Base-by-base conservation (phyloP, 2,329 filamentous ascomycete species). In the Colletotrichum paranaense region DNA sequence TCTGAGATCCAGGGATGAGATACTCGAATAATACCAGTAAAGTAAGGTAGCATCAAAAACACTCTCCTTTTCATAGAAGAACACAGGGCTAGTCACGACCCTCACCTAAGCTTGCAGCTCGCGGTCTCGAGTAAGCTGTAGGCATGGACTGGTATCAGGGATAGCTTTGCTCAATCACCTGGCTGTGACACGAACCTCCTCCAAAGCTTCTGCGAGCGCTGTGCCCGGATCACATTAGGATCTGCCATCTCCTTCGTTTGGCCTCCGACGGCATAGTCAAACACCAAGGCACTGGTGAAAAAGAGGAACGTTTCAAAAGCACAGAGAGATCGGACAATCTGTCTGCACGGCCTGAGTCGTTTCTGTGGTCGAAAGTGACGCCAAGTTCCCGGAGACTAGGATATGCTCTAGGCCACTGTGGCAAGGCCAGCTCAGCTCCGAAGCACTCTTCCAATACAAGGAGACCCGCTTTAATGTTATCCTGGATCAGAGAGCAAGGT, bases 271-370 rank as follows among this genome's bases (percentile, higher is more conserved):
- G 62, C 62, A 64, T 38, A 32, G 35, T 55, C 8, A 55, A 55
- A 63, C 46, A 24, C 30, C 5, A 24, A 7, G 19, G 14, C 3
- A 55, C 35, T 64, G 16, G 46, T 14, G 14, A 38, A 55, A 30
- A 22, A 24, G 58, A 22, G 38, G 24, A 57, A 52, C 11, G 14
- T 72, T 55, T 62, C 53, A 26, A 72, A 72, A 53, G 14, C 24
- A 22, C 11, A 7, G 6, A 30, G 56, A 64, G 65, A 63, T 68
- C 59, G 53, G 66, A 58, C 32, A 46, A 59, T 42, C 53, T 46
- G 28, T 35, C 28, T 22, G 28, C 57, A 24, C 58, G 14, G 46
- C 53, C 46, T 26, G 32, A 35, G 8, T 46, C 53, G 53, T 24
- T 24, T 7, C 38, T 59, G 14, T 42, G 24, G 30, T 38, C 19